phyloP scores from a whole-genome alignment of 2,329 filamentous ascomycete genomes.

The Botrytis aclada region DNA sequence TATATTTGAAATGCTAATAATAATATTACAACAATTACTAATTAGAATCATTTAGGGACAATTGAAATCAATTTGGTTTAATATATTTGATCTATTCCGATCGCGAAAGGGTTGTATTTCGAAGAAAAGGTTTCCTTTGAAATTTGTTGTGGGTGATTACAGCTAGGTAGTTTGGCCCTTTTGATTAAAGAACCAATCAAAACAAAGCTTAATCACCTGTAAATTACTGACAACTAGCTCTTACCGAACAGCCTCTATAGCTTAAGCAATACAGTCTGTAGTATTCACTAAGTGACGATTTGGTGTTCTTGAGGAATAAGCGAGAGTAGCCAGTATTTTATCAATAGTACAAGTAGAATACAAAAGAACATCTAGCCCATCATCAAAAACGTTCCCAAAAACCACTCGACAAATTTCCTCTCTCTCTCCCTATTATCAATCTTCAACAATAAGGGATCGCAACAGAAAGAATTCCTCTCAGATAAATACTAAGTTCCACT shows the following conservation, averaged over 20 bases:
- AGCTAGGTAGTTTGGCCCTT: too few relatives aligned
- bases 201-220: too few relatives aligned
- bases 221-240: fast-evolving
- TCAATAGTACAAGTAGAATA: background rate
- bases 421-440: background rate
- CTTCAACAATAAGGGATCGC: background rate
- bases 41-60: too few relatives aligned
- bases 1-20: too few relatives aligned
- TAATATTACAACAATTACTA: too few relatives aligned
- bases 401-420: background rate
- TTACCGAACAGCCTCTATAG: background rate
- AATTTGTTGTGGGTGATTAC: too few relatives aligned
- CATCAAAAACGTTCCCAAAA: background rate
- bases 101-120: too few relatives aligned
- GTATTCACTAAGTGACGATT: background rate
- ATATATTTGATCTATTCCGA: too few relatives aligned
- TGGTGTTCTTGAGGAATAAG: background rate
- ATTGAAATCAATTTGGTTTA: too few relatives aligned
- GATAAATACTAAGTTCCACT: background rate
- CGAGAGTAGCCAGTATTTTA: background rate
- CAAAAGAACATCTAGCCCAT: background rate
- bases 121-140: too few relatives aligned
- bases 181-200: too few relatives aligned
- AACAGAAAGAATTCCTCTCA: background rate
- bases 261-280: background rate